Evolutionary conservation across 1,284 basidiomycete genomes (phyloP).

Genomic region (Rhodotorula sp.): DNA sequence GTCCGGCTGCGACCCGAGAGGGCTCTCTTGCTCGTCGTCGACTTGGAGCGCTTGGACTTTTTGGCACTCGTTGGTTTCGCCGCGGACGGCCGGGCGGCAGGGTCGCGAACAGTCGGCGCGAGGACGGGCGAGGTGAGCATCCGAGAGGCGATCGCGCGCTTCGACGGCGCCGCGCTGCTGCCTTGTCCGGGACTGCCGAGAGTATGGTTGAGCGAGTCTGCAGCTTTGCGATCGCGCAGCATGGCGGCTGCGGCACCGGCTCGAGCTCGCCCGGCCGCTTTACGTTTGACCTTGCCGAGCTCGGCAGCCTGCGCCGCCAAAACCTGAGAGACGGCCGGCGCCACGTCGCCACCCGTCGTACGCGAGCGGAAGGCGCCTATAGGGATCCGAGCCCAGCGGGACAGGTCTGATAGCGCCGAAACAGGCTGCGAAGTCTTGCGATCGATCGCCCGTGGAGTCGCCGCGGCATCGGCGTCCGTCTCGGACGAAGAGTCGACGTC

Average conservation of each 20-base stretch:
- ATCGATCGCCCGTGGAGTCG: neutral
- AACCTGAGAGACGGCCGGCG: slow-evolving; percentile 19
- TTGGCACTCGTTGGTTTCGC: neutral
- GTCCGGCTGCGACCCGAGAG: too few species aligned
- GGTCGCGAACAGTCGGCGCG: slow-evolving; percentile 15
- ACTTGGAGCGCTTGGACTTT: slow-evolving; percentile 10
- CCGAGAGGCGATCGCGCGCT: slow-evolving; percentile 21
- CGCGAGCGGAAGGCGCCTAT: slow-evolving; percentile 45
- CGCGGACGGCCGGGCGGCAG: neutral
- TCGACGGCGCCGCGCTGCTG: neutral
- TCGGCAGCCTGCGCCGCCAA: slow-evolving; percentile 24
- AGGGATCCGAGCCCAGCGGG: slow-evolving; percentile 45
- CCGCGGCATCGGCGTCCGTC: slow-evolving; percentile 3
- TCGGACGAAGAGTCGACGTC: slow-evolving; percentile 12
- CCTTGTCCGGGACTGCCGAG: slow-evolving; percentile 2
- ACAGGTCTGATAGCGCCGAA: slow-evolving; percentile 40
- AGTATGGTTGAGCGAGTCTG: slow-evolving; percentile 12
- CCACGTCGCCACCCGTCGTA: slow-evolving; percentile 11
- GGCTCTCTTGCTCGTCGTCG: neutral
- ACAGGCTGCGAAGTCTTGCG: slow-evolving; percentile 8
- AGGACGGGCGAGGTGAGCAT: slow-evolving; percentile 40
- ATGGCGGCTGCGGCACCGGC: slow-evolving; percentile 13
- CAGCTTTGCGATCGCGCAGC: slow-evolving; percentile 22
- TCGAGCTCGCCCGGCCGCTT: neutral
- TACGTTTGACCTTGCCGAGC: slow-evolving; percentile 8